phyloP scores from a whole-genome alignment of 2,329 filamentous ascomycete species.

The Tolypocladium guangdongense region DNA sequence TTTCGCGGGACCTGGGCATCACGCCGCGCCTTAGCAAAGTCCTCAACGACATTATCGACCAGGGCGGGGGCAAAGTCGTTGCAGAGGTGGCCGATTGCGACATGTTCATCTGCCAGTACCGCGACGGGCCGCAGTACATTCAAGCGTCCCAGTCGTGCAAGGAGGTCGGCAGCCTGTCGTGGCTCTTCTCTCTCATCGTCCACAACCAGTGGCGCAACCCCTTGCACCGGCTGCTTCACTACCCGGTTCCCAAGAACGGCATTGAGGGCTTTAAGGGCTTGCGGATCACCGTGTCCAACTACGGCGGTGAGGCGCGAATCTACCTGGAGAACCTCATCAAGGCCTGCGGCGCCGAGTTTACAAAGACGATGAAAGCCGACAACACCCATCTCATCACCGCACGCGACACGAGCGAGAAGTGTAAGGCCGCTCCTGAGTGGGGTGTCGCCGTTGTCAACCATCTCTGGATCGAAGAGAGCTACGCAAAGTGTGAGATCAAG shows the following conservation, averaged over 20 bases:
- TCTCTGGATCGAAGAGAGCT: conserved; percentile 95
- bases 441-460: conserved; percentile 84
- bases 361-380: conserved; percentile 87
- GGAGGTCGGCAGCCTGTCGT: conserved; percentile 83
- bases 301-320: conserved; percentile 83
- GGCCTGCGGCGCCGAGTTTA: conserved; percentile 78
- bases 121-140: conserved; percentile 69
- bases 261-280: conserved; percentile 69
- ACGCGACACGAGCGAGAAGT: conserved; percentile 84
- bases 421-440: conserved; percentile 86
- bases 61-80: conserved; percentile 61
- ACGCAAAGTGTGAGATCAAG: conserved; percentile 74
- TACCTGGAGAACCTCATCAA: conserved; percentile 88
- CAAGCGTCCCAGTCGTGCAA: conserved; percentile 66
- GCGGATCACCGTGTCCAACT: conserved; percentile 88
- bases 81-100: conserved; percentile 58
- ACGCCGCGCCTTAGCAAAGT: conserved; percentile 54
- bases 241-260: conserved; percentile 67
- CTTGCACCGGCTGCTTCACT: conserved; percentile 73
- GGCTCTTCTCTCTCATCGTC: conserved; percentile 88
- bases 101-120: conserved; percentile 79
- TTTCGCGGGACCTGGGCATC: conserved; percentile 65
- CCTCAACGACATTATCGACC: conserved; percentile 58
- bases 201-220: conserved; percentile 84
- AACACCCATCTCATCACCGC: conserved; percentile 95